Evolutionary conservation across 225 moss, liverwort and hornwort species (phyloP).

Genomic region (Lunularia cruciata): DNA sequence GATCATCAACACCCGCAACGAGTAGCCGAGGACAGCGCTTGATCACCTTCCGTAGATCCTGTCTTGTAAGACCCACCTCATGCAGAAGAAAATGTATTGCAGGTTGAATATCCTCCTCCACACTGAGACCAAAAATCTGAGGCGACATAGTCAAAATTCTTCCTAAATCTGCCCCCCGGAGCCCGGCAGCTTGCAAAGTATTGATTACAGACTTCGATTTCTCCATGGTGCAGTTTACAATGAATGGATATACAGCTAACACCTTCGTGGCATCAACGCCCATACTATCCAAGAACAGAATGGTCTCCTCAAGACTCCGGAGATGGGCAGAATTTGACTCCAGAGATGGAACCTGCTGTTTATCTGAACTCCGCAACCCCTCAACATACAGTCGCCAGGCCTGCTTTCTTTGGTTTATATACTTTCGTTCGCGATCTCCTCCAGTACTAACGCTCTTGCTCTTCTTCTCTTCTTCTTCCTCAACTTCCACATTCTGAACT

Average conservation of each 20-base stretch:
- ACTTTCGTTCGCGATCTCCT: conserved; percentile 25
- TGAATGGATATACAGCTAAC: conserved; percentile 52
- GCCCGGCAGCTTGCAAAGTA: conserved; percentile 46
- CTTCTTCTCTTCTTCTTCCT: conserved; percentile 14
- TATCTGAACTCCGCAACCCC: conserved; percentile 35
- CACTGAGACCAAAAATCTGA: conserved; percentile 51
- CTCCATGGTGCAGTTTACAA: conserved; percentile 50
- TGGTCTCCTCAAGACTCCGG: conserved; percentile 56
- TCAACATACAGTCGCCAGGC: conserved; percentile 54
- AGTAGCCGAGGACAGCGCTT: conserved; percentile 68
- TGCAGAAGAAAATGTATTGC: conserved; percentile 53
- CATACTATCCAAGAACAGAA: conserved; percentile 63
- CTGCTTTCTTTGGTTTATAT: conserved; percentile 43
- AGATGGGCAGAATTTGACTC: conserved; percentile 16
- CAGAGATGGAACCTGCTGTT: conserved; percentile 14
- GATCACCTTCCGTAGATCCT: conserved; percentile 59
- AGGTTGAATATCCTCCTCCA: conserved; percentile 50
- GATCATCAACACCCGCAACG: conserved; percentile 52
- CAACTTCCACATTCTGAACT: background rate
- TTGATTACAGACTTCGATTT: conserved; percentile 53
- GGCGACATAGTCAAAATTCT: conserved; percentile 71
- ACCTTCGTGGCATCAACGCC: conserved; percentile 63
- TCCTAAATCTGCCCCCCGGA: conserved; percentile 59
- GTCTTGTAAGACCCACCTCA: conserved; percentile 58
- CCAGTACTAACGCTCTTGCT: conserved; percentile 4